Evolutionary conservation across 768 basidiomycete species (phyloP).

Genomic region (Xerocomellus intermedius): DNA sequence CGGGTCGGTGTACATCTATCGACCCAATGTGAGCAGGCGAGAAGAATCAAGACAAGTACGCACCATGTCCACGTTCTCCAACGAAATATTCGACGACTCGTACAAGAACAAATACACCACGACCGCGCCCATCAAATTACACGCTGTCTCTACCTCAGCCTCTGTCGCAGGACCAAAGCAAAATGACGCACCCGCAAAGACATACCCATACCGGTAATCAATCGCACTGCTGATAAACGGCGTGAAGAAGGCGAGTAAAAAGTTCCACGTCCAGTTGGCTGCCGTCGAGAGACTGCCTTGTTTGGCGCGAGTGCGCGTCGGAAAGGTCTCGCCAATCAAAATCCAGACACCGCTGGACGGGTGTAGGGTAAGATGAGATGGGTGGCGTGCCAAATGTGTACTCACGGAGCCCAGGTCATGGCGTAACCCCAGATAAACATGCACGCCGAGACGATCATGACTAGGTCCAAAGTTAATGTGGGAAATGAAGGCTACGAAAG

Average conservation of each 20-base stretch:
- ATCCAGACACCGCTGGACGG: neutral
- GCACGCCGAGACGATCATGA: conserved; percentile 50
- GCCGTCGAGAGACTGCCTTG: neutral
- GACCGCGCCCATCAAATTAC: neutral
- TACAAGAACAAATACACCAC: neutral
- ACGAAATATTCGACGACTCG: neutral
- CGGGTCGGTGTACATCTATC: neutral
- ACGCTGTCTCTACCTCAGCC: neutral
- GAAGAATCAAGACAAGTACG: neutral
- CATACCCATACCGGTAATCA: neutral
- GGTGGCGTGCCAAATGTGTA: neutral
- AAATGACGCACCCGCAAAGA: neutral
- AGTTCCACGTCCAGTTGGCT: neutral
- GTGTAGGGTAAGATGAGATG: neutral
- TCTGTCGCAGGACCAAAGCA: neutral
- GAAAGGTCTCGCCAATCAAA: neutral
- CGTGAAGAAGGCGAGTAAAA: neutral
- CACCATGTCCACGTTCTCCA: neutral
- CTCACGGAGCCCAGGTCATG: neutral
- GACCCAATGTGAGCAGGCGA: neutral
- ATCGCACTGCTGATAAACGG: neutral
- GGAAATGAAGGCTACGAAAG: neutral
- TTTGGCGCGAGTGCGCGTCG: neutral
- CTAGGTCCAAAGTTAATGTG: conserved; percentile 20
- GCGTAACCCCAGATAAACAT: conserved; percentile 56